Conservation (phyloP, 2,329 filamentous ascomycete genomes). For the Sporothrix humicola region DNA sequence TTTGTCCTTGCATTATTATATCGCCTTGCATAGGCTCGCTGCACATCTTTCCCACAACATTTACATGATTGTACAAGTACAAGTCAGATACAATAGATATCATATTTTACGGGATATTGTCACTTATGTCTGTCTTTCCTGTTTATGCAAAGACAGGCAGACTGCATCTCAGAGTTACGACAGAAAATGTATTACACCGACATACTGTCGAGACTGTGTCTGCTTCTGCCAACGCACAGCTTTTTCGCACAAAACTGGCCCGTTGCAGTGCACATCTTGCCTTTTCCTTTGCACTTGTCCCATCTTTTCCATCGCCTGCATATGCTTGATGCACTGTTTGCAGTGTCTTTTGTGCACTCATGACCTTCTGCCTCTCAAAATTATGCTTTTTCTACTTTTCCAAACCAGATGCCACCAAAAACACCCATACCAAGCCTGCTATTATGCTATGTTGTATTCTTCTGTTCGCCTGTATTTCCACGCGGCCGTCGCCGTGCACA, state of each 20-base stretch:
- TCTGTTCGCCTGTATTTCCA: neutral
- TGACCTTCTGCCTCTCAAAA: neutral
- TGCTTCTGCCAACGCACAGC: neutral
- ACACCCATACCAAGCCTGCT: neutral
- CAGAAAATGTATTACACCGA: neutral
- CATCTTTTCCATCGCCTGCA: constrained; percentile 23
- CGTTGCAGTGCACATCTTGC: neutral
- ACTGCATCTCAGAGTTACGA: neutral
- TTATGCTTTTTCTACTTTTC: constrained; percentile 10
- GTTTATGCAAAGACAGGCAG: constrained; percentile 7
- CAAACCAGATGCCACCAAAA: neutral
- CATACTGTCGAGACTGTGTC: too few relatives aligned
- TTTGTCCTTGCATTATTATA: neutral
- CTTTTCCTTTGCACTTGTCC: neutral
- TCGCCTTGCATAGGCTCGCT: constrained; percentile 6
- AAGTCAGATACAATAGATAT: too few relatives aligned
- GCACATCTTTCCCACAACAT: neutral
- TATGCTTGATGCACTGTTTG: neutral
- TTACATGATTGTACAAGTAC: too few relatives aligned
- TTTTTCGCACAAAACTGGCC: neutral
- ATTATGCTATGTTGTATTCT: too few relatives aligned
- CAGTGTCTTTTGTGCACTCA: constrained; percentile 12
- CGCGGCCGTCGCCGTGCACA: neutral
- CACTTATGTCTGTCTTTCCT: neutral
- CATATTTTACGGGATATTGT: too few relatives aligned